Evolutionary conservation across 805 yeast species (phyloP).

Genomic region (Cyberlindnera suaveolens): DNA sequence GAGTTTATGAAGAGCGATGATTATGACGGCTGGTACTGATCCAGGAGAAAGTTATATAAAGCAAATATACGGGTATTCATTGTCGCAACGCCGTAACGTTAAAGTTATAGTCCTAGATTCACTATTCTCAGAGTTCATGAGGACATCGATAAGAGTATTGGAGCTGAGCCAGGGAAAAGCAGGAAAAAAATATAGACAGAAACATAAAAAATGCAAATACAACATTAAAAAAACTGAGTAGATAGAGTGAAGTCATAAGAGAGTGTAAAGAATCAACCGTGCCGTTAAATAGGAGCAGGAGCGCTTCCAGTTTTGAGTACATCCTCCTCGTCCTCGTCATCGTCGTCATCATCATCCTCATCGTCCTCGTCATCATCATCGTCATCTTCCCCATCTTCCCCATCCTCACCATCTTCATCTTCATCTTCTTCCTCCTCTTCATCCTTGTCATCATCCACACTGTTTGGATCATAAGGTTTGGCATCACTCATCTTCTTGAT

Average conservation of each 20-base stretch:
- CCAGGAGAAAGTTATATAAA: too few relatives aligned
- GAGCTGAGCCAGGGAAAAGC: neutral
- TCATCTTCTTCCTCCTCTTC: constrained; percentile 36
- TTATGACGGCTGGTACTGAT: constrained; percentile 23
- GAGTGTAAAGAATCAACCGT: neutral
- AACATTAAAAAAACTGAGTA: neutral
- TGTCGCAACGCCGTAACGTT: too few relatives aligned
- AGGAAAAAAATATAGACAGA: neutral
- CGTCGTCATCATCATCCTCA: constrained; percentile 36
- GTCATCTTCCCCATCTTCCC: constrained; percentile 31
- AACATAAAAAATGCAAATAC: neutral
- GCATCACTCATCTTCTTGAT: constrained; percentile 6
- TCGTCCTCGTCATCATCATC: constrained; percentile 35
- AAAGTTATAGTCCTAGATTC: too few relatives aligned
- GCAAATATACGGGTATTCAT: too few relatives aligned
- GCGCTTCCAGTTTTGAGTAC: neutral
- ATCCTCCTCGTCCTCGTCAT: constrained; percentile 21
- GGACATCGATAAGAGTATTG: too few relatives aligned
- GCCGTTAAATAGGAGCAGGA: neutral
- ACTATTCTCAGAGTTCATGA: too few relatives aligned
- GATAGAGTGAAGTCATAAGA: too few relatives aligned
- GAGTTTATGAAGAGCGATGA: constrained; percentile 16
- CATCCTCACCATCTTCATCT: constrained; percentile 34
- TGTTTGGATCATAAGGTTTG: constrained; percentile 32
- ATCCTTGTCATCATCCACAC: constrained; percentile 42